Conservation (phyloP, 2,329 filamentous ascomycete genomes). For the Coniochaeta pulveracea region DNA sequence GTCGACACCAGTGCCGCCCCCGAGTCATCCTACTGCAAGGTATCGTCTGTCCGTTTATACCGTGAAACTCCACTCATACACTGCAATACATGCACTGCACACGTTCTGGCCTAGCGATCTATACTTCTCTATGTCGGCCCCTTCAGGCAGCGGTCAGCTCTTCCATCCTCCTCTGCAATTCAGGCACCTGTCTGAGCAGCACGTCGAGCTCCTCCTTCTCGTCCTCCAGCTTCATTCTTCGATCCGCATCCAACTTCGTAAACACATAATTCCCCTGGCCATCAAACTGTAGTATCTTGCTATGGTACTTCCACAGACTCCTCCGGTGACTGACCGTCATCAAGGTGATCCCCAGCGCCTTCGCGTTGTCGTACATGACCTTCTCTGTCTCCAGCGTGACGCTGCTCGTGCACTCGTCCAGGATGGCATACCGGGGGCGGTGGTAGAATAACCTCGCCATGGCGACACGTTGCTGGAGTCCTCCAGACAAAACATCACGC, state of each 20-base stretch:
- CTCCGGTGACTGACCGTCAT: constrained; percentile 93
- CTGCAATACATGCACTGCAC: not conserved
- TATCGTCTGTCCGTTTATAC: too few relatives aligned
- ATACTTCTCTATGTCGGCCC: too few relatives aligned
- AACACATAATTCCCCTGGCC: constrained; percentile 89
- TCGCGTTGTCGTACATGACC: constrained; percentile 95
- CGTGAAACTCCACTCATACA: too few relatives aligned
- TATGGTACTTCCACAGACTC: constrained; percentile 94
- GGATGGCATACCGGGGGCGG: constrained; percentile 80
- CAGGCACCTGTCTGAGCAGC: constrained; percentile 72
- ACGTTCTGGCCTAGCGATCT: too few relatives aligned
- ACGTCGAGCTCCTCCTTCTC: constrained; percentile 92
- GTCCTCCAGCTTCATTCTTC: constrained; percentile 76
- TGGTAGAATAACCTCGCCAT: constrained; percentile 97
- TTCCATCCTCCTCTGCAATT: constrained; percentile 72
- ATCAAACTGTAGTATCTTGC: constrained; percentile 90
- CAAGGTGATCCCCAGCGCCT: constrained; percentile 79
- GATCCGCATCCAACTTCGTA: constrained; percentile 79
- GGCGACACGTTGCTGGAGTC: constrained; percentile 88
- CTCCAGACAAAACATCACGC: constrained; percentile 86
- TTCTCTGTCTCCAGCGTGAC: constrained; percentile 94
- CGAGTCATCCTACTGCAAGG: too few relatives aligned
- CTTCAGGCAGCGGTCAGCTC: constrained; percentile 52
- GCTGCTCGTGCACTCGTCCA: constrained; percentile 91
- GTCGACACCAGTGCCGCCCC: too few relatives aligned